These are phyloP conservation scores for Pleurotus sapidus DNA, from an alignment of 768 basidiomycete species.

Conservation along the genomic window DNA sequence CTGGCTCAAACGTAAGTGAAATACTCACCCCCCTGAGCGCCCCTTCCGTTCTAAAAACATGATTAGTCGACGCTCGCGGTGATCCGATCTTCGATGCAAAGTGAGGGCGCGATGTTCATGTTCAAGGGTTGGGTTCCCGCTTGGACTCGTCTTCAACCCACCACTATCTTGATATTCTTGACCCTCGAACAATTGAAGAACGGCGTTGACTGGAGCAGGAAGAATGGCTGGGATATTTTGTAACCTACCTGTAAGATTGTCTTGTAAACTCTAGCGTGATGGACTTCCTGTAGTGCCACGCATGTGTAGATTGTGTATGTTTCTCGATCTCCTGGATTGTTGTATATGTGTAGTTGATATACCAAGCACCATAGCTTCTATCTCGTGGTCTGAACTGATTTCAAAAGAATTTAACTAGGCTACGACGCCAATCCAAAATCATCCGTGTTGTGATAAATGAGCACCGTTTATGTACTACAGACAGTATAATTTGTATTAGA, in stretches of 20 bases:
- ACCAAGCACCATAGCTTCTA: too few relatives aligned
- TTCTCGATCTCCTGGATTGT: background rate
- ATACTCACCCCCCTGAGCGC: background rate
- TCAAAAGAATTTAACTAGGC: too few relatives aligned
- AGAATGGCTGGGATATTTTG: constrained; percentile 25
- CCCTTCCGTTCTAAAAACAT: background rate
- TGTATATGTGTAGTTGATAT: too few relatives aligned
- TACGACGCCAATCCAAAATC: too few relatives aligned
- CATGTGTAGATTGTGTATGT: background rate
- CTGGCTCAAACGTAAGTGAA: constrained; percentile 65
- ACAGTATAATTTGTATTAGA: background rate
- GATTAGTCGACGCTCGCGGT: constrained; percentile 66
- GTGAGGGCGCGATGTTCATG: constrained; percentile 86
- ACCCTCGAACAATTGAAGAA: constrained; percentile 82
- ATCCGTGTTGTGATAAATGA: too few relatives aligned
- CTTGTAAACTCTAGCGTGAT: background rate
- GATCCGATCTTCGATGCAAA: constrained; percentile 63
- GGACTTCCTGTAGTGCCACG: background rate
- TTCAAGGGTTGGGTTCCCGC: constrained; percentile 92
- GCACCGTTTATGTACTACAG: too few relatives aligned
- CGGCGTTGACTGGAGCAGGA: constrained; percentile 57
- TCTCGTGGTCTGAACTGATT: too few relatives aligned
- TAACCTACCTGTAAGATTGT: background rate
- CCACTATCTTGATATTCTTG: constrained; percentile 85
- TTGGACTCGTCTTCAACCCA: constrained; percentile 83